These are phyloP conservation scores for Aureobasidium sp. DNA, from an alignment of 2,329 filamentous ascomycete genomes.

Conservation along the genomic window DNA sequence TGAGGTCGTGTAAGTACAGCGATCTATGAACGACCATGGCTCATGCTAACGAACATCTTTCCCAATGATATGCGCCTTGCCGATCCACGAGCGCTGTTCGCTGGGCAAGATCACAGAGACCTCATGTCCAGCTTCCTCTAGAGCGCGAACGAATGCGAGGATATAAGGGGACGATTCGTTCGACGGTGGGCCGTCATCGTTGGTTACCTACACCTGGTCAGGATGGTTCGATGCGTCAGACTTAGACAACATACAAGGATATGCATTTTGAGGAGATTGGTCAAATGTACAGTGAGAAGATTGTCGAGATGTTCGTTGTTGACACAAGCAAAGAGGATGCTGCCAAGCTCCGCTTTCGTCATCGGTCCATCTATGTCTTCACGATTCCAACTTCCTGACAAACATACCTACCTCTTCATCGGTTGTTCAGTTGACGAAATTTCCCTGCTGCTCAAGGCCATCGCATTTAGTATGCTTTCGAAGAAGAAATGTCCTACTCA, in stretches of 20 bases:
- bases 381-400: not conserved
- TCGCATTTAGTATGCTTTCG: not conserved
- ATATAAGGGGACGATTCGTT: constrained; percentile 44
- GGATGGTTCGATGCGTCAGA: not conserved
- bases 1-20: not conserved
- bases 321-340: not conserved
- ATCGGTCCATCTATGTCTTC: not conserved
- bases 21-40: not conserved
- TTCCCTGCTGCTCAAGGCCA: not conserved
- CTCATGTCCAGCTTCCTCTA: constrained; percentile 63
- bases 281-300: not conserved
- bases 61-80: constrained; percentile 93
- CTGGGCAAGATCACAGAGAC: constrained; percentile 89
- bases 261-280: constrained; percentile 16
- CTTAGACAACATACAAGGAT: constrained; percentile 19
- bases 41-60: constrained; percentile 51
- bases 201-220: constrained; percentile 36
- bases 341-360: constrained; percentile 4
- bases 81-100: constrained; percentile 93
- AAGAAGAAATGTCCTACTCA: not conserved
- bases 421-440: too few species aligned
- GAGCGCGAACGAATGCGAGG: constrained; percentile 39
- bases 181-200: constrained; percentile 48
- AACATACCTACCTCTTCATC: not conserved
- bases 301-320: not conserved